These are phyloP conservation scores for Microsporum audouinii DNA, from an alignment of 2,329 filamentous ascomycete genomes.

Conservation along the genomic window DNA sequence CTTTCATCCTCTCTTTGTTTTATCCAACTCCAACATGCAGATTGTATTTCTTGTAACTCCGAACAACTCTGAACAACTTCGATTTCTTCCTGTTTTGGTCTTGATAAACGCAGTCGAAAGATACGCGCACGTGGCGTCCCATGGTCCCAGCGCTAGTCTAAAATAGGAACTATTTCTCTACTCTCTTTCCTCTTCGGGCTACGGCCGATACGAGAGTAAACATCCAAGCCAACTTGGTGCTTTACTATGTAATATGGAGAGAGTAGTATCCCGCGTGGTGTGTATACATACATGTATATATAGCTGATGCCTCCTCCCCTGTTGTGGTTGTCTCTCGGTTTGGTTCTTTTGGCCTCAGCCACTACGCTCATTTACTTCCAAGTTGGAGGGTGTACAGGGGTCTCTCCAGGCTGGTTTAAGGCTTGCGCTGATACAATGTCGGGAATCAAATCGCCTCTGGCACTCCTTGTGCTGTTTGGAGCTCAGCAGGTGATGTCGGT, in stretches of 20 bases:
- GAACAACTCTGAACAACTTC: background rate
- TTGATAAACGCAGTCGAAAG: background rate
- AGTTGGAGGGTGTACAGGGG: background rate
- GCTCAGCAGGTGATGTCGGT: conserved; percentile 13
- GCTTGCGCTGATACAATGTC: background rate
- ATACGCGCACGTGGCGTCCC: background rate
- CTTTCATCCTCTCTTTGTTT: background rate
- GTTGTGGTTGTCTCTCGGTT: background rate
- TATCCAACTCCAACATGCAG: background rate
- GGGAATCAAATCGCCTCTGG: background rate
- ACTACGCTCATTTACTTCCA: background rate
- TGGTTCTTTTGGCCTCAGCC: background rate
- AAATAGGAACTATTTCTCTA: background rate
- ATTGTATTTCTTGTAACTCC: background rate
- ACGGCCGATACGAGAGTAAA: background rate
- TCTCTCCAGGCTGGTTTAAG: background rate
- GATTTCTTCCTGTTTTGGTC: background rate
- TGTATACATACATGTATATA: background rate
- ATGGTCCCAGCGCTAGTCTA: background rate
- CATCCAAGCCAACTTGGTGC: background rate
- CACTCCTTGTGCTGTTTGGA: conserved; percentile 8
- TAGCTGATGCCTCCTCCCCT: background rate
- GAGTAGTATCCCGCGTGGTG: background rate
- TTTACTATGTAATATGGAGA: background rate
- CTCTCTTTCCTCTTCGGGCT: background rate